Conservation (phyloP, 2,329 filamentous ascomycete species). For the Pyricularia sp. region DNA sequence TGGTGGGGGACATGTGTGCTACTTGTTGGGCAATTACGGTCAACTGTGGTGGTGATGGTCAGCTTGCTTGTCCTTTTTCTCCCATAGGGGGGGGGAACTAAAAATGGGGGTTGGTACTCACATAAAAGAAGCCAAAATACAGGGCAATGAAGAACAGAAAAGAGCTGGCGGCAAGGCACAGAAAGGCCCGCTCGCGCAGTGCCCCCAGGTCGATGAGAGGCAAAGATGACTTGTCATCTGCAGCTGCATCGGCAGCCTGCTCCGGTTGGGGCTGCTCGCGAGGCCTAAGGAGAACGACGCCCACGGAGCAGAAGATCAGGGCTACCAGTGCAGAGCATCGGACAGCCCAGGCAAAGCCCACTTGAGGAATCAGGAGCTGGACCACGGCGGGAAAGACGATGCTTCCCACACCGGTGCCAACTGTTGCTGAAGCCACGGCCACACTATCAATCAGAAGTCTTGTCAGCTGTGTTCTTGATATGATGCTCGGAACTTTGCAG, state of each 20-base stretch:
- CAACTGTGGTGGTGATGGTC: conserved; percentile 12
- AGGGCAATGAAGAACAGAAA: conserved; percentile 37
- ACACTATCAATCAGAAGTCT: conserved; percentile 17
- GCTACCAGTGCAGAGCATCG: conserved; percentile 52
- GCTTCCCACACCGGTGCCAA: conserved; percentile 52
- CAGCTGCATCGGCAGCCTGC: conserved; percentile 15
- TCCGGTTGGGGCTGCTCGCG: conserved; percentile 24
- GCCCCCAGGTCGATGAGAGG: conserved; percentile 38
- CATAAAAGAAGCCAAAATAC: conserved; percentile 44
- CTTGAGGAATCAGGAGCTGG: conserved; percentile 45
- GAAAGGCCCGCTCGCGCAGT: conserved; percentile 38
- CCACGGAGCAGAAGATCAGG: conserved; percentile 30
- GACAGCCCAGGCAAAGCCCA: conserved; percentile 59
- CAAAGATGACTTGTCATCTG: background rate
- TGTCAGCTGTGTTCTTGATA: background rate
- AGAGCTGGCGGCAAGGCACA: conserved; percentile 25
- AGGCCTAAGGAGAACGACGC: conserved; percentile 34
- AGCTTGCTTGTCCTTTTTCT: background rate
- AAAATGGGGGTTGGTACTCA: conserved; percentile 15
- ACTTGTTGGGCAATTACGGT: conserved; percentile 23
- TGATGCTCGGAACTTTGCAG: background rate
- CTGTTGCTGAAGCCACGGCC: conserved; percentile 49
- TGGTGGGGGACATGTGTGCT: conserved; percentile 33
- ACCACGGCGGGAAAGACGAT: conserved; percentile 52
- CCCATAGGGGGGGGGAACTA: background rate